Evolutionary conservation across 768 basidiomycete species (phyloP), one percentile per base, ranked within the genome.

Genomic region (Dentipellis sp.): DNA sequence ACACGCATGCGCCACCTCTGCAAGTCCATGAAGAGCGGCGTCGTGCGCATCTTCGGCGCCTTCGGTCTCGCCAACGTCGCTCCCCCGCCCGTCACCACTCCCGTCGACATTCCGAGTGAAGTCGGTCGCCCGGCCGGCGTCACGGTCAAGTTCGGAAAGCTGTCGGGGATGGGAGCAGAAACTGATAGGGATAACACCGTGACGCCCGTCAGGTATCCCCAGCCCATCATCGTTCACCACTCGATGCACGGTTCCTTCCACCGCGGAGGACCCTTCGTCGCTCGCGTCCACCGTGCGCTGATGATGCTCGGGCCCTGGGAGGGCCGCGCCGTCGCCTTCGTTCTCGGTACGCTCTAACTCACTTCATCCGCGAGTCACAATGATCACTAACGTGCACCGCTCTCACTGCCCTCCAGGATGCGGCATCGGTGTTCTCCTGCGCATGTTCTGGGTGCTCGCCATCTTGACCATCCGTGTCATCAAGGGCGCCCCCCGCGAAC

Each of bases 281-380:
- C 67, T 47, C 82, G 90, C 48, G 70, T 91, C 59, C 80, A 84
- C 63, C 71, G 70, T 54, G 84, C 88, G 2, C 69, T 91, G 54
- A 81, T 81, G 73, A 68, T 78, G 8, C 79, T 92, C 14, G 86
- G 88, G 11, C 81, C 81, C 17, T 91, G 90, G 88, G 90, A 92
- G 69, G 88, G 88, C 52, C 77, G 88, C 51, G 82, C 83, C 10
- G 83, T 92, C 14, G 83, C 91, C 3, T 92, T 92, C 58, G 89
- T 92, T 56, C 77, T 92, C 16, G 90, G 89, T 81, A 52, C 63
- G 80, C 75, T 22, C 37, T 45, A 21, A 39, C 12, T 10, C 23
- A 29, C 29, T 19, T 45, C n/a, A 19, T 45, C 11, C 16, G 8
- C 42, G 17, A n/a, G 19, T 45, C 42, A 23, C 54, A 14, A 22